A percentile compares a stretch with the other conserved stretches of the same genome.
Evolutionary conservation across 2,329 filamentous ascomycete genomes (phyloP).

Genomic region (Beauveria sp.): DNA sequence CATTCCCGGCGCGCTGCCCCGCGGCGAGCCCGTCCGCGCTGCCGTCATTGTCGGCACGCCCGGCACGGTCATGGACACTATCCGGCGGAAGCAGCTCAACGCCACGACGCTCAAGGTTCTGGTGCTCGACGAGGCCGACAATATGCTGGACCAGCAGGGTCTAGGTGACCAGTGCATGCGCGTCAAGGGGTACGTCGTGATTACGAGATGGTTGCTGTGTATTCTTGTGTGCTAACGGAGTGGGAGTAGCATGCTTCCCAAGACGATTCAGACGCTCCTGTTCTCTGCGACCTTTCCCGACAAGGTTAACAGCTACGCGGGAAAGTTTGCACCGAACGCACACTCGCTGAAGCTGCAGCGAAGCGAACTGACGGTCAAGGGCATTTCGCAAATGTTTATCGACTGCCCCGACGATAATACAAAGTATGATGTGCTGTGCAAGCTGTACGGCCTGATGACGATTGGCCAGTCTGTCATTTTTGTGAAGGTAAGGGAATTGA

Average conservation of each 20-base stretch:
- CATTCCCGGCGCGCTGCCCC: slow-evolving; percentile 68
- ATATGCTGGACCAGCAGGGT: slow-evolving; percentile 95
- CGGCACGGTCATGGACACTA: slow-evolving; percentile 83
- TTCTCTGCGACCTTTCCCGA: slow-evolving; percentile 94
- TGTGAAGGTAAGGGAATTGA: slow-evolving; percentile 61
- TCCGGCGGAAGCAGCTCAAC: slow-evolving; percentile 70
- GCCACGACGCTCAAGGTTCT: slow-evolving; percentile 66
- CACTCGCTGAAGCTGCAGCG: slow-evolving; percentile 83
- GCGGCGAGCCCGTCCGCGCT: slow-evolving; percentile 61
- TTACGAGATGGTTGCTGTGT: neutral
- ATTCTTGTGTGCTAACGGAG: neutral
- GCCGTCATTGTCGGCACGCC: slow-evolving; percentile 89
- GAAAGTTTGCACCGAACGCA: slow-evolving; percentile 75
- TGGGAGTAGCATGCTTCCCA: slow-evolving; percentile 59
- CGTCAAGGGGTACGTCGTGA: slow-evolving; percentile 62
- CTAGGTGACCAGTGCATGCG: slow-evolving; percentile 91
- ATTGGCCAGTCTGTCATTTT: slow-evolving; percentile 98
- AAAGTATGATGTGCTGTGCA: slow-evolving; percentile 84
- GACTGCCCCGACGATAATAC: slow-evolving; percentile 76
- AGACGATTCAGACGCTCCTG: slow-evolving; percentile 74
- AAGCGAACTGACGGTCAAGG: slow-evolving; percentile 89
- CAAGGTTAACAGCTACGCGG: slow-evolving; percentile 76
- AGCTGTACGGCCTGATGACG: slow-evolving; percentile 92
- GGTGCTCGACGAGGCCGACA: slow-evolving; percentile 94
- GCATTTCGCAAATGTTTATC: slow-evolving; percentile 96